Percentiles rank a stretch among this genome's conserved stretches.
Conservation (phyloP, 1,139 yeast species). For the Suhomyces guaymorum region DNA sequence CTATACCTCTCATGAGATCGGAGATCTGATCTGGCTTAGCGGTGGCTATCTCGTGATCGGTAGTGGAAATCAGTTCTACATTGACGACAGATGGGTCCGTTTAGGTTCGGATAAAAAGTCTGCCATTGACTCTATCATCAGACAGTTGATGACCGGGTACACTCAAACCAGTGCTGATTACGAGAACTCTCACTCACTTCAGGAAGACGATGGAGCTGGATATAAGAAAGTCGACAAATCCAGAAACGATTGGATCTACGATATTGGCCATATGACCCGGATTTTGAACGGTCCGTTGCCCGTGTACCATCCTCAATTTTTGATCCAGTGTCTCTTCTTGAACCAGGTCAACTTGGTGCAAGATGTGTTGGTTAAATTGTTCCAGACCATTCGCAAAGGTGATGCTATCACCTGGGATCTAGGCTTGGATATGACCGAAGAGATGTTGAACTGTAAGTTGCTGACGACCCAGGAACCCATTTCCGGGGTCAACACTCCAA, state of each 20-base stretch:
- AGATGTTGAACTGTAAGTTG: slow-evolving; percentile 14
- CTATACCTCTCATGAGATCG: slow-evolving; percentile 77
- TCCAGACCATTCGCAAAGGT: slow-evolving; percentile 49
- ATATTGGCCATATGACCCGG: slow-evolving; percentile 58
- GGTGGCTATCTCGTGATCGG: slow-evolving; percentile 81
- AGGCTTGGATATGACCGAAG: slow-evolving; percentile 27
- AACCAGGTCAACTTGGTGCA: slow-evolving; percentile 60
- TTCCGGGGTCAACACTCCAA: slow-evolving; percentile 10
- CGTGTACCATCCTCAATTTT: slow-evolving; percentile 84
- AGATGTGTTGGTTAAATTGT: slow-evolving; percentile 55
- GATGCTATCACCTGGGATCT: slow-evolving; percentile 38
- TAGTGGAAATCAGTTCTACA: slow-evolving; percentile 84
- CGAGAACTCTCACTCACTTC: too few species aligned
- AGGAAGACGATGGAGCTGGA: slow-evolving; percentile 38
- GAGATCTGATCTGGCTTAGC: slow-evolving; percentile 84
- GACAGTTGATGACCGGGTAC: slow-evolving; percentile 54
- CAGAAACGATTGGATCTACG: slow-evolving; percentile 22
- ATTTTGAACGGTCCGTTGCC: slow-evolving; percentile 89
- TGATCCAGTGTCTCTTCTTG: slow-evolving; percentile 73
- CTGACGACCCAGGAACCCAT: slow-evolving; percentile 2
- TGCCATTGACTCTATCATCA: slow-evolving; percentile 36
- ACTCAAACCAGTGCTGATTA: slow-evolving; percentile 49
- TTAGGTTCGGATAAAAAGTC: slow-evolving; percentile 29
- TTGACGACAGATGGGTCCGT: slow-evolving; percentile 65
- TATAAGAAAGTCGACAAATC: slow-evolving; percentile 12